A percentile compares a stretch with the other conserved stretches of the same genome.
Evolutionary conservation across 305 asterid species (phyloP).

Genomic region (Solanum hybrid): DNA sequence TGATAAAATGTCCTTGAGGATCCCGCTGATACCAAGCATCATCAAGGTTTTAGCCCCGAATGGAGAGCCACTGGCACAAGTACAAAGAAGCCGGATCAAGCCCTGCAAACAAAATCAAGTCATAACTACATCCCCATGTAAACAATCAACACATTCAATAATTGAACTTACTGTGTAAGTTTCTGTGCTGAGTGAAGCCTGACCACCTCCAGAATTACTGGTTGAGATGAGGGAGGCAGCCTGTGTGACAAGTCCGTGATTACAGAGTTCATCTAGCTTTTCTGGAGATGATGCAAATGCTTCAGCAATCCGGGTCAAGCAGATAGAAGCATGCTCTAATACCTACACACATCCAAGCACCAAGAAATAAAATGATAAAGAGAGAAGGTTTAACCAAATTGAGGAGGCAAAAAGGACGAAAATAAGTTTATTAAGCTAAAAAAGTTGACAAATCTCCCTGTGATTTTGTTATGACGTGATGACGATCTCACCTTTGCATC

Average conservation of each 20-base stretch:
- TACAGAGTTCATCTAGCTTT: slow-evolving; percentile 86
- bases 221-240: slow-evolving; percentile 86
- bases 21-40: slow-evolving; percentile 89
- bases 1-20: slow-evolving; percentile 76
- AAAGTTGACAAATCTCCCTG: background rate
- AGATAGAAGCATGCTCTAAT: slow-evolving; percentile 88
- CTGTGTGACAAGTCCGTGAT: slow-evolving; percentile 91
- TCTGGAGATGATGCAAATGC: slow-evolving; percentile 90
- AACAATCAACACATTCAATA: background rate
- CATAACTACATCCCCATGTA: slow-evolving; percentile 14
- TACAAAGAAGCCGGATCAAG: slow-evolving; percentile 84
- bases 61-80: slow-evolving; percentile 88
- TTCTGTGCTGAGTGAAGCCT: slow-evolving; percentile 77
- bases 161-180: slow-evolving; percentile 67
- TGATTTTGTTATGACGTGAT: background rate
- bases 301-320: slow-evolving; percentile 97
- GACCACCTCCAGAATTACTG: slow-evolving; percentile 86
- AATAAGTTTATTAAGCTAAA: background rate
- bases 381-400: background rate
- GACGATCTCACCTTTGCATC: slow-evolving; percentile 75
- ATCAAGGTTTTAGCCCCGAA: slow-evolving; percentile 78
- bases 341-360: slow-evolving; percentile 38
- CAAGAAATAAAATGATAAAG: background rate
- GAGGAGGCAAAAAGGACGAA: background rate
- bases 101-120: slow-evolving; percentile 52